These are phyloP conservation scores for Paxillus rubicundulus DNA, from an alignment of 768 basidiomycete genomes.

Conservation along the genomic window DNA sequence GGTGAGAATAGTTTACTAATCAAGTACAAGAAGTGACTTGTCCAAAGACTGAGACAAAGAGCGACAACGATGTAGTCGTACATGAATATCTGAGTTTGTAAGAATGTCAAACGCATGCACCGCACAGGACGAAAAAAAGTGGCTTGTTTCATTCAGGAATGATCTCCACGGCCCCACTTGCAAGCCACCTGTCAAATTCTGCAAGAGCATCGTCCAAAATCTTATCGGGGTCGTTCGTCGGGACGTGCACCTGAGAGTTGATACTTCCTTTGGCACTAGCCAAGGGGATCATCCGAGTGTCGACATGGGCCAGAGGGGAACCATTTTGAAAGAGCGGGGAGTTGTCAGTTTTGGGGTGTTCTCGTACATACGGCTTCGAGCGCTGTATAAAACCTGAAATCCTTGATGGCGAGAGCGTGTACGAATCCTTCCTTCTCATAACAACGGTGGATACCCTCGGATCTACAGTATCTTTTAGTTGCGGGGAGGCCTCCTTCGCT, in stretches of 20 bases:
- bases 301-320: neutral
- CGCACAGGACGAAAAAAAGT: neutral
- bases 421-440: constrained; percentile 6
- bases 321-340: neutral
- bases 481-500: neutral
- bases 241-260: neutral
- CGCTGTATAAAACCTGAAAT: constrained; percentile 21
- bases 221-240: constrained; percentile 2
- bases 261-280: neutral
- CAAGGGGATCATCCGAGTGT: neutral
- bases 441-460: neutral
- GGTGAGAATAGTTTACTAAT: too few relatives aligned
- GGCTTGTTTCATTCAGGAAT: constrained; percentile 22
- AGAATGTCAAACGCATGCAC: neutral
- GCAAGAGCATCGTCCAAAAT: constrained; percentile 50
- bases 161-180: constrained; percentile 62
- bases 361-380: neutral
- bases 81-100: neutral
- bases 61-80: neutral
- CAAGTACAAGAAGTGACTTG: too few relatives aligned
- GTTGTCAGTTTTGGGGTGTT: neutral
- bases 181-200: constrained; percentile 67
- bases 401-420: constrained; percentile 23
- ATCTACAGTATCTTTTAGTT: neutral
- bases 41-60: too few relatives aligned